Percentiles rank a stretch among this genome's conserved stretches.
These are phyloP conservation scores for Bertia moriformis DNA, from an alignment of 2,329 filamentous ascomycete species.

Conservation along the genomic window DNA sequence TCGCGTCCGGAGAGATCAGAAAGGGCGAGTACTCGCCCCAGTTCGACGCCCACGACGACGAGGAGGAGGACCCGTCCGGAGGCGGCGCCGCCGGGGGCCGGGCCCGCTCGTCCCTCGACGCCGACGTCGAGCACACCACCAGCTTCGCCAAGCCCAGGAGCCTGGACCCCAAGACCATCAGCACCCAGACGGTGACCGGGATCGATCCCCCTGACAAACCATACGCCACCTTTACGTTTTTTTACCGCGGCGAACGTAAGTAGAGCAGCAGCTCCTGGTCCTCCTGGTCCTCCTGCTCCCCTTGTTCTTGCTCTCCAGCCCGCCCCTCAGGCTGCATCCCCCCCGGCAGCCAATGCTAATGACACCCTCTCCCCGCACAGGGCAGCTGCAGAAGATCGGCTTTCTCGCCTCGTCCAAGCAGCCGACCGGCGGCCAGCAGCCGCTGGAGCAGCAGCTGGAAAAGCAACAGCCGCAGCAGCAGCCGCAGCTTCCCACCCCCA, in stretches of 20 bases:
- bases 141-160: constrained; percentile 95
- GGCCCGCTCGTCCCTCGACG: too few species aligned
- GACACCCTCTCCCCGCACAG: constrained; percentile 24
- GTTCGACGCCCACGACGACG: constrained; percentile 91
- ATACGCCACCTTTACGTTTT: constrained; percentile 93
- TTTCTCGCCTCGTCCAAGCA: too few species aligned
- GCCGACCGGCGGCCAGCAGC: constrained; percentile 47
- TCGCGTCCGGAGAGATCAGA: constrained; percentile 93
- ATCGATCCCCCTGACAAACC: constrained; percentile 93
- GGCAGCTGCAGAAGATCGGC: constrained; percentile 93
- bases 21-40: constrained; percentile 95
- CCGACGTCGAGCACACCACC: constrained; percentile 87
- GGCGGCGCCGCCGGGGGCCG: constrained; percentile 28
- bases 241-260: constrained; percentile 90
- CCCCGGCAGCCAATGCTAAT: not conserved
- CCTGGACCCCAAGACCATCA: constrained; percentile 90
- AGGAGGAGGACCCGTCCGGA: constrained; percentile 48
- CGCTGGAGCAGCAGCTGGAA: too few species aligned
- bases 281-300: constrained; percentile 2
- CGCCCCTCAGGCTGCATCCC: not conserved
- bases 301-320: constrained; percentile 8
- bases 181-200: constrained; percentile 98
- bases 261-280: constrained; percentile 10
- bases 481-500: too few species aligned
- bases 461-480: too few species aligned